Evolutionary conservation across 805 yeast genomes (phyloP).

Genomic region (Candida ovalis): DNA sequence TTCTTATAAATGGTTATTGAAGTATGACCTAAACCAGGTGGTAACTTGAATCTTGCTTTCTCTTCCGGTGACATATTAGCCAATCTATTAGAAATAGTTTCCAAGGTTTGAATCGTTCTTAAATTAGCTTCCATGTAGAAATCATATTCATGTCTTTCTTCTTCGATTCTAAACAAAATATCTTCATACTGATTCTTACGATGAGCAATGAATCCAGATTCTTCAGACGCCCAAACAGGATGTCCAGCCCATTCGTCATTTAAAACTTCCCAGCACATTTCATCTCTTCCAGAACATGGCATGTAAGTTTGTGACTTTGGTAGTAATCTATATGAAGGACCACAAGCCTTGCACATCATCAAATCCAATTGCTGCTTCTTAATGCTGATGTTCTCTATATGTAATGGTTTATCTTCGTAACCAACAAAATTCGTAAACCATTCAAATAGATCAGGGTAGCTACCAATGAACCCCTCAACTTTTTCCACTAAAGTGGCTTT

Average conservation of each 20-base stretch:
- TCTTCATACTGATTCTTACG: slow-evolving; percentile 98
- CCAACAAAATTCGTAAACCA: slow-evolving; percentile 96
- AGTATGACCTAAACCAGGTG: slow-evolving; percentile 90
- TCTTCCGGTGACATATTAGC: slow-evolving; percentile 92
- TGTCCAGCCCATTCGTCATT: slow-evolving; percentile 99
- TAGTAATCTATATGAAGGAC: slow-evolving; percentile 88
- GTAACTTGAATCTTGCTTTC: slow-evolving; percentile 77
- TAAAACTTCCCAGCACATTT: slow-evolving; percentile 97
- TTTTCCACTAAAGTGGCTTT: slow-evolving; percentile 76
- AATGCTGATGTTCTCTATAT: slow-evolving; percentile 81
- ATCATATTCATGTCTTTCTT: slow-evolving; percentile 96
- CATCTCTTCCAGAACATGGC: slow-evolving; percentile 99
- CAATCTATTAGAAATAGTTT: slow-evolving; percentile 89
- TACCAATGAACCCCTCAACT: slow-evolving; percentile 82
- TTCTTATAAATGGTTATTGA: slow-evolving; percentile 90
- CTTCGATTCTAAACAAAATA: slow-evolving; percentile 89
- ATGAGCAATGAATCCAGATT: slow-evolving; percentile 98
- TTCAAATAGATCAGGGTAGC: slow-evolving; percentile 68
- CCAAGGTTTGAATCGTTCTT: slow-evolving; percentile 91
- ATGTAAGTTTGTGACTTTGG: slow-evolving; percentile 92
- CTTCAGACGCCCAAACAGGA: slow-evolving; percentile 99
- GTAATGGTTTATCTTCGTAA: slow-evolving; percentile 77
- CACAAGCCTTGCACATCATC: slow-evolving; percentile 87
- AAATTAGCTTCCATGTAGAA: slow-evolving; percentile 92
- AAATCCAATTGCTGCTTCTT: slow-evolving; percentile 90